Evolutionary conservation across 345 rosid genomes (phyloP).

Genomic region (Euphorbia peplus): DNA sequence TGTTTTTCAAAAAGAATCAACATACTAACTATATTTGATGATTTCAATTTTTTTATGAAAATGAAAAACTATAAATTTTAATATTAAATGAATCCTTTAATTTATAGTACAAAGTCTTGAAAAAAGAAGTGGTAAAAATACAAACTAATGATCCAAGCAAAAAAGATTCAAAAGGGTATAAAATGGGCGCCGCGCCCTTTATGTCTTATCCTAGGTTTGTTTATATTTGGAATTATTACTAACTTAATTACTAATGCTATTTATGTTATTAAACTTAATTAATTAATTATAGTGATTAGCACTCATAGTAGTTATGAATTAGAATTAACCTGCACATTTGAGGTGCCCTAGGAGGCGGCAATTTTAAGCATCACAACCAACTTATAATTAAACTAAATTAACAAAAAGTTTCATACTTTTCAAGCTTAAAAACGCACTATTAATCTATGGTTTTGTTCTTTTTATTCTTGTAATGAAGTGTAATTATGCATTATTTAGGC

Average conservation of each 20-base stretch:
- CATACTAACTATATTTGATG: no score
- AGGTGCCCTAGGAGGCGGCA: constrained; percentile 17
- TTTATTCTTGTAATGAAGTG: background rate
- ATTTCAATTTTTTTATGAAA: no score
- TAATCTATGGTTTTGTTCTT: background rate
- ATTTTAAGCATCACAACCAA: constrained; percentile 13
- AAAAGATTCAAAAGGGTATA: constrained; percentile 19
- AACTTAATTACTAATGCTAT: constrained; percentile 6
- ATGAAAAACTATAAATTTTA: no score
- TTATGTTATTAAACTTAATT: background rate
- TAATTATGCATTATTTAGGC: no score
- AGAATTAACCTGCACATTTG: constrained; percentile 15
- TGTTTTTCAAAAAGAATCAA: no score
- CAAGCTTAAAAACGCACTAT: background rate
- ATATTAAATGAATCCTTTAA: no score
- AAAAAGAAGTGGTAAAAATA: constrained; percentile 7
- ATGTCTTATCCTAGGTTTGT: constrained; percentile 45
- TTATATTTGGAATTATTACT: constrained; percentile 21
- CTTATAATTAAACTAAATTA: background rate
- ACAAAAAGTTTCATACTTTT: background rate
- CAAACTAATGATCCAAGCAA: constrained; percentile 30
- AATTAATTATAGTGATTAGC: background rate
- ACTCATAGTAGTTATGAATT: no score
- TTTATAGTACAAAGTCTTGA: no score
- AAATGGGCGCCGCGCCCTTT: constrained; percentile 38